Evolutionary conservation across 2,329 filamentous ascomycete genomes (phyloP), one percentile per base, ranked within the genome.

Genomic region (Xylariaceae sp.): DNA sequence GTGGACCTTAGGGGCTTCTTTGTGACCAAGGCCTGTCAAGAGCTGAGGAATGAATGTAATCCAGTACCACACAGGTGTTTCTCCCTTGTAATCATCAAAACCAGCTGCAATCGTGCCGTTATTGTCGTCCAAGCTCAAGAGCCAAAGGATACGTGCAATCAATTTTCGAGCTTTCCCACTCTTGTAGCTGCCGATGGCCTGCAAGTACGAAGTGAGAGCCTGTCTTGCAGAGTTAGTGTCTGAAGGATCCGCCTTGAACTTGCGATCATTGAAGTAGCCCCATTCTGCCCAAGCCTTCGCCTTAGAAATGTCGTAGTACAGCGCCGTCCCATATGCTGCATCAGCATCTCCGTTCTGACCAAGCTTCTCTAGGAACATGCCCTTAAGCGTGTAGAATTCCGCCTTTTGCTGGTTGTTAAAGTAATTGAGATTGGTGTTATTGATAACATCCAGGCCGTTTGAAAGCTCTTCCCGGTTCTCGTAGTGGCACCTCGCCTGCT

Each of bases 281-380:
- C 93, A 98, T 69, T 98, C 93, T 13, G 93, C 91, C 93, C 93
- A 98, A 3, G 93, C 93, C 67, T 98, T 98, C 3, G 93, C 87
- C 37, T 95, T 79, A 53, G 89, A 86, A 53, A 98, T 88, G 56
- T 98, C 94, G 55, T 95, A 97, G 68, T 91, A 97, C 45, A 98
- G 67, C 0, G 93, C 94, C 38, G 90, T 94, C 37, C 93, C 93
- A 61, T 95, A 98, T 1, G 94, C 91, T 44, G 89, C 85, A 53
- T 95, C 90, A 4, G 93, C 90, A 46, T 98, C 93, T 3, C 87
- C 85, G 61, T 89, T 89, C 55, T 96, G 87, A 42, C 83, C 83
- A 9, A 98, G 76, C 64, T 95, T 96, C 61, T 94, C 93, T 34
- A 97, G 72, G 73, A 98, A 98, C 93, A 98, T 98, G 47, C 93